Conservation (phyloP, 108 stramenopile species). For the Cyclotella atomus region DNA sequence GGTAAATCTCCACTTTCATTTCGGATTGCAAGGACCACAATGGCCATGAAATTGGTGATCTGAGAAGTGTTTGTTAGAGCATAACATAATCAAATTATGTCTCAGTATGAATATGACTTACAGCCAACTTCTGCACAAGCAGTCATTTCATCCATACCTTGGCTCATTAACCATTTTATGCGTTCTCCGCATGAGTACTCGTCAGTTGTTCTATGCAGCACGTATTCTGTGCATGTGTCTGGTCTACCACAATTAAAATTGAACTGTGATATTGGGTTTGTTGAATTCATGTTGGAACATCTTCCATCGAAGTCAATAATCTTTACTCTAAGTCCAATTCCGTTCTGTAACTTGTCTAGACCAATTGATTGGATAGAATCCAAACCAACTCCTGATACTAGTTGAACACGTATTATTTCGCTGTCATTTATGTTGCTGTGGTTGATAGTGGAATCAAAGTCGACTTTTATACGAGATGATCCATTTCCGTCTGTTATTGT, state of each 20-base stretch:
- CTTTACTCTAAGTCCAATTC: conserved; percentile 27
- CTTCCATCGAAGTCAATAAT: conserved; percentile 18
- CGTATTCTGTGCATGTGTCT: conserved; percentile 14
- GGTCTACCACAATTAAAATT: conserved; percentile 24
- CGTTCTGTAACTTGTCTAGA: conserved; percentile 9
- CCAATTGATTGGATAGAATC: conserved; percentile 6
- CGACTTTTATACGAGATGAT: conserved; percentile 22
- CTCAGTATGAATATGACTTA: not conserved
- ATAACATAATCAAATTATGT: not conserved
- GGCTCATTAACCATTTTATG: conserved; percentile 23
- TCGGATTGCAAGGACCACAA: conserved; percentile 41
- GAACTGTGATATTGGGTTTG: not conserved
- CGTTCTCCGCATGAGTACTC: conserved; percentile 33
- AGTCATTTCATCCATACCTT: conserved; percentile 14
- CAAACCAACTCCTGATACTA: conserved; percentile 7
- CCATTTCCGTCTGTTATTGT: conserved; percentile 8
- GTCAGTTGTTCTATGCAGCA: conserved; percentile 28
- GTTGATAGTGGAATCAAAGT: conserved; percentile 18
- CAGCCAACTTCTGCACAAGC: conserved; percentile 23
- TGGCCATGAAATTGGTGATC: conserved; percentile 24
- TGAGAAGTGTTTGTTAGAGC: not conserved
- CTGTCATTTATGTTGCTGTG: conserved; percentile 6
- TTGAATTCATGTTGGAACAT: not conserved
- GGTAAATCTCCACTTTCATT: too few species aligned
- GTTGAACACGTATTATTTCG: conserved; percentile 18